phyloP scores from a whole-genome alignment of 192 early-diverging fungal genomes.

The Coemansia sp. region DNA sequence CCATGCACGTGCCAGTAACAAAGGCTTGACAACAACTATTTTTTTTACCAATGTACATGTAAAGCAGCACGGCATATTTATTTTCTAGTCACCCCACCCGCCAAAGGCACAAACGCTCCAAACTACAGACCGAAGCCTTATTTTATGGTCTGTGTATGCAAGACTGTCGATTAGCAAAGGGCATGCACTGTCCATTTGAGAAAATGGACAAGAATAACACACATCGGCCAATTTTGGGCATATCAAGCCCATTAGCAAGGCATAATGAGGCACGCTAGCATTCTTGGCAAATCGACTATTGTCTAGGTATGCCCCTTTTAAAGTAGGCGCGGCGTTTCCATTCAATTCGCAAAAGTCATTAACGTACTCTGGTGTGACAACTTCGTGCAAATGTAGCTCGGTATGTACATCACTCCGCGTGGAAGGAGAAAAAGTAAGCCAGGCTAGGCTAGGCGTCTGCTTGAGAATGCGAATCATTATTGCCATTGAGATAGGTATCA shows the following conservation, averaged over 20 bases:
- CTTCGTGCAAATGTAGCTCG: neutral
- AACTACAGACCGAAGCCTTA: no score
- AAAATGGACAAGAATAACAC: neutral
- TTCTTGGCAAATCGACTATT: neutral
- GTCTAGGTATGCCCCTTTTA: neutral
- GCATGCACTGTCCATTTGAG: neutral
- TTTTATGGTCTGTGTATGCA: no score
- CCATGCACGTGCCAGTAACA: no score
- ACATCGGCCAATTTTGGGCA: neutral
- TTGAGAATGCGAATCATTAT: no score
- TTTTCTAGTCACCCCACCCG: no score
- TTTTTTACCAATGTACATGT: no score
- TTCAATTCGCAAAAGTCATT: neutral
- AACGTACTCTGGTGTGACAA: neutral
- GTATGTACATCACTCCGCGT: neutral
- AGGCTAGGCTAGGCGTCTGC: neutral
- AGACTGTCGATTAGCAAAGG: no score
- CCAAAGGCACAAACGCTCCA: no score
- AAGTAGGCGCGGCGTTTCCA: neutral
- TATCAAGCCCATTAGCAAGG: neutral
- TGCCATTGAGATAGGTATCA: no score
- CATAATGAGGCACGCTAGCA: neutral
- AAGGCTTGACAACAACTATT: no score
- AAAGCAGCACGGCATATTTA: no score
- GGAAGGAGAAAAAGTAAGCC: no score